Evolutionary conservation across 208 protist species (phyloP).

Genomic region (Kentomonas sorsogonicus): DNA sequence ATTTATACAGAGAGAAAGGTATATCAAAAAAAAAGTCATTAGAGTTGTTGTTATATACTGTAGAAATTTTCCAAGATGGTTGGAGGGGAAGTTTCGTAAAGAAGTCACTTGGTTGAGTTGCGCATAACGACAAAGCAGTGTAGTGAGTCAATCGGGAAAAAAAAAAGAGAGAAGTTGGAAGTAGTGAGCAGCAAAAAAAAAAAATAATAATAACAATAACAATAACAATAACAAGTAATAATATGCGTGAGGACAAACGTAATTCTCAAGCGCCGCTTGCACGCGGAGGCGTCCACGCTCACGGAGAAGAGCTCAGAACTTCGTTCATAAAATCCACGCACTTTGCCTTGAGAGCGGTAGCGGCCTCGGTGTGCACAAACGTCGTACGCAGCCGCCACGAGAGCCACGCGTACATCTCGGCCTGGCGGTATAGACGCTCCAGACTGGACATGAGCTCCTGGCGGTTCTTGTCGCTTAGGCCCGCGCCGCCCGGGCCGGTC

Average conservation of each 20-base stretch:
- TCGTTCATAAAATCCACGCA: no score
- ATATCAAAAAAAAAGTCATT: neutral
- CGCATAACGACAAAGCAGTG: no score
- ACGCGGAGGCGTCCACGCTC: no score
- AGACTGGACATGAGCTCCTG: slow-evolving; percentile 13
- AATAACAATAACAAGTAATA: no score
- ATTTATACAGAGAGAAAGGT: slow-evolving; percentile 8
- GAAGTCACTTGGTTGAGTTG: no score
- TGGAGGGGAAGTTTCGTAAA: no score
- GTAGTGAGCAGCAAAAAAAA: neutral
- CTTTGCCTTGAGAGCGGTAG: slow-evolving; percentile 31
- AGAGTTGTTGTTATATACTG: neutral
- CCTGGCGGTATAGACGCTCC: slow-evolving; percentile 50
- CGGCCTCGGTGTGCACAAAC: slow-evolving; percentile 51
- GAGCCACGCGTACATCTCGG: slow-evolving; percentile 85
- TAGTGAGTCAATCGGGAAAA: no score
- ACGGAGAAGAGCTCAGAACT: no score
- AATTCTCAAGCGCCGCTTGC: no score
- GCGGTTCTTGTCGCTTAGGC: neutral
- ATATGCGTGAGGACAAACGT: no score
- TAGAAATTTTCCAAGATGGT: no score
- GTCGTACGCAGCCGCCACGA: slow-evolving; percentile 77
- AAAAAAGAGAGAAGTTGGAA: slow-evolving; percentile 1
- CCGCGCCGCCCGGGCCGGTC: slow-evolving; percentile 7
- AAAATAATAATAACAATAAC: neutral